phyloP scores from a whole-genome alignment of 148 eudicot genomes.

The Diospyros kaki region DNA sequence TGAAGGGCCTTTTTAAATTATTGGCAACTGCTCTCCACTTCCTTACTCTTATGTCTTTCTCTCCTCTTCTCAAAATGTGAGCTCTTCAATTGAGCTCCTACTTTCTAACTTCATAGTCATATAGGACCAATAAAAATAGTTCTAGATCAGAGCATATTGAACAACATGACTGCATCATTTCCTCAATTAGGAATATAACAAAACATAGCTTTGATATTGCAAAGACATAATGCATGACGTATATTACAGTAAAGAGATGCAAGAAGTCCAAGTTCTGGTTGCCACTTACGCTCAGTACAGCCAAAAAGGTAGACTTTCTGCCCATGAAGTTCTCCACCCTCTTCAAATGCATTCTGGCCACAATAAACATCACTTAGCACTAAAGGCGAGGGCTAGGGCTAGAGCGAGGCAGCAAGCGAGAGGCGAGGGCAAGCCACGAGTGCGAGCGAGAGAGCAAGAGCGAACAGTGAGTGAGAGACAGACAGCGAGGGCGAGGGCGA shows the following conservation, averaged over 20 bases:
- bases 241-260: no score
- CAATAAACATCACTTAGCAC: conserved; percentile 8
- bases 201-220: not conserved
- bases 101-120: not conserved
- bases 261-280: not conserved
- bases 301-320: conserved; percentile 83
- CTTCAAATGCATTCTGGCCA: conserved; percentile 87
- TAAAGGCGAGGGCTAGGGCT: no score
- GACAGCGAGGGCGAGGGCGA: no score
- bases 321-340: conserved; percentile 79
- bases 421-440: no score
- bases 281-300: conserved; percentile 85
- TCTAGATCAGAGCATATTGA: not conserved
- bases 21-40: no score
- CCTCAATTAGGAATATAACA: not conserved
- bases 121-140: not conserved
- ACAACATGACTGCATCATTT: conserved; percentile 2
- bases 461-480: no score
- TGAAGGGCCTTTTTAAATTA: no score
- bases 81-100: not conserved
- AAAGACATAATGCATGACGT: not conserved
- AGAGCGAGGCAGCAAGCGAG: no score
- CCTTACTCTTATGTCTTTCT: no score
- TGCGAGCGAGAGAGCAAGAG: no score
- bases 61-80: no score